These are phyloP conservation scores for Fomitopsis betulina DNA, from an alignment of 1,284 basidiomycete genomes.

Conservation along the genomic window DNA sequence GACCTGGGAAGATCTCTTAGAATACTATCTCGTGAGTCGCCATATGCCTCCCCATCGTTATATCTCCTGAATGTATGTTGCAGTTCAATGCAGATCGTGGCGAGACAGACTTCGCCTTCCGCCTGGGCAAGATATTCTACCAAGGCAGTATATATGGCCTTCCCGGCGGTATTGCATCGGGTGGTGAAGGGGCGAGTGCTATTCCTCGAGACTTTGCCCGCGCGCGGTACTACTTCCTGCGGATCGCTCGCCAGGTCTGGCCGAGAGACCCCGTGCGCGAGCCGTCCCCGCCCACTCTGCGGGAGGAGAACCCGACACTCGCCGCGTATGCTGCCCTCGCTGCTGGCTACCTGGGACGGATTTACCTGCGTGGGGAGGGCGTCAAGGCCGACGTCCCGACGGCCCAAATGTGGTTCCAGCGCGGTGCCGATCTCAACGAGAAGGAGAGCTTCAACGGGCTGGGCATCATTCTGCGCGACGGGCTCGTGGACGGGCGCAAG, in stretches of 20 bases:
- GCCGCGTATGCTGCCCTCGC: slow-evolving; percentile 71
- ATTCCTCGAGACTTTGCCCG: slow-evolving; percentile 71
- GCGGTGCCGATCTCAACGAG: slow-evolving; percentile 80
- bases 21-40: slow-evolving; percentile 79
- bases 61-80: slow-evolving; percentile 5
- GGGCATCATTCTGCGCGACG: slow-evolving; percentile 91
- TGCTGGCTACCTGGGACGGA: slow-evolving; percentile 85
- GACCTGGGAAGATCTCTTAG: slow-evolving; percentile 88
- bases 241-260: slow-evolving; percentile 82
- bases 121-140: slow-evolving; percentile 91
- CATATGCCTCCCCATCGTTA: neutral
- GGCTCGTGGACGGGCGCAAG: slow-evolving; percentile 60
- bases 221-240: slow-evolving; percentile 78
- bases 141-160: slow-evolving; percentile 82
- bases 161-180: slow-evolving; percentile 73
- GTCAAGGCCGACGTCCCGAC: slow-evolving; percentile 70
- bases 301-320: slow-evolving; percentile 53
- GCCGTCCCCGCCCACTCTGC: slow-evolving; percentile 35
- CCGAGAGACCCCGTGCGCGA: slow-evolving; percentile 60
- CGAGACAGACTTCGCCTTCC: slow-evolving; percentile 80
- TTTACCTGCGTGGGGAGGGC: slow-evolving; percentile 94
- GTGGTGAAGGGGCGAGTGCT: slow-evolving; percentile 84
- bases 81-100: slow-evolving; percentile 92
- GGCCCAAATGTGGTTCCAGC: slow-evolving; percentile 93
- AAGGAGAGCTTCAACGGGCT: slow-evolving; percentile 86